Conservation (phyloP, 176 grass and related monocot species). For the Echinochloa phyllopogon region DNA sequence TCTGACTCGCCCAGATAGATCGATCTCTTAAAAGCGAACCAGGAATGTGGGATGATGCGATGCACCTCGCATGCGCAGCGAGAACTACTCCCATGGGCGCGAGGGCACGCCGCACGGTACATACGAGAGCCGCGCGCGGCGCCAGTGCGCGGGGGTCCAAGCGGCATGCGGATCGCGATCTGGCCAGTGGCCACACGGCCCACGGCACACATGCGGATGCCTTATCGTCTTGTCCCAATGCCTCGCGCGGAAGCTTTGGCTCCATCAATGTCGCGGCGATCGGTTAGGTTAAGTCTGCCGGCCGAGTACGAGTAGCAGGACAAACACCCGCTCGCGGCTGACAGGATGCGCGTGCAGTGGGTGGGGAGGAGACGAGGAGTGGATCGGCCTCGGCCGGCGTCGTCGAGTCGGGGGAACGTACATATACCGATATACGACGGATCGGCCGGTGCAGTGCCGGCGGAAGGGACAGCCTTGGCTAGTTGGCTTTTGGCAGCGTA, state of each 20-base stretch:
- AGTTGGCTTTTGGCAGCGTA: background rate
- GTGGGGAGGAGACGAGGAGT: background rate
- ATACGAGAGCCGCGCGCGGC: no score
- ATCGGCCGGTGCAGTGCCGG: background rate
- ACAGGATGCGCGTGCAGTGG: background rate
- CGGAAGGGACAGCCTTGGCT: background rate
- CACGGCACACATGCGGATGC: slow-evolving; percentile 8
- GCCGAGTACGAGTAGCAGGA: slow-evolving; percentile 14
- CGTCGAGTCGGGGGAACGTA: background rate
- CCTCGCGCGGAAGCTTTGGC: background rate
- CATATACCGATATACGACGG: no score
- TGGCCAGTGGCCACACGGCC: background rate
- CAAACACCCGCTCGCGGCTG: background rate
- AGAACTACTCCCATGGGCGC: background rate
- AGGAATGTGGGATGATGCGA: background rate
- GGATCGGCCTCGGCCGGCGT: no score
- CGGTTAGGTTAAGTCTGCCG: background rate
- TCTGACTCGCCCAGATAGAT: background rate
- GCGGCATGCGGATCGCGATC: background rate
- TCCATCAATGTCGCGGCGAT: background rate
- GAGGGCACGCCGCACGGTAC: slow-evolving; percentile 16
- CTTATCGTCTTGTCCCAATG: background rate
- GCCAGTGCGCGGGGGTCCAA: background rate
- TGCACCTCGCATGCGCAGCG: background rate
- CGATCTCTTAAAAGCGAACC: background rate